Evolutionary conservation across 2,329 filamentous ascomycete genomes (phyloP).

Genomic region (Myriosclerotinia curreyana): DNA sequence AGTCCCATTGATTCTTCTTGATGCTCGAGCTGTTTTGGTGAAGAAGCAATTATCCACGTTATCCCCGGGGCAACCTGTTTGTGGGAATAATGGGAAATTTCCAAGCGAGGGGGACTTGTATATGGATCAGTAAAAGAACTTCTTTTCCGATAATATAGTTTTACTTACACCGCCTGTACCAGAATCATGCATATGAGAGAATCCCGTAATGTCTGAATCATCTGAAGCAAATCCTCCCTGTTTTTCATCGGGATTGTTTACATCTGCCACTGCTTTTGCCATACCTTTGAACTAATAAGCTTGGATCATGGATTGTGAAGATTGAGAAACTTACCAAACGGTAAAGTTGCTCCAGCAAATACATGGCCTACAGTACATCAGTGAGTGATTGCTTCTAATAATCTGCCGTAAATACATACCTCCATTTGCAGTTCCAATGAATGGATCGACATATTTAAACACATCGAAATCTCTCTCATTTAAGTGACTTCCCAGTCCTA

Average conservation of each 20-base stretch:
- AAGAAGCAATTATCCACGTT: slow-evolving; percentile 62
- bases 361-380: slow-evolving; percentile 44
- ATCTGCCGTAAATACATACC: slow-evolving; percentile 36
- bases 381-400: background rate
- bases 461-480: slow-evolving; percentile 37
- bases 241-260: slow-evolving; percentile 48
- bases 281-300: slow-evolving; percentile 42
- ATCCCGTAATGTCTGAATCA: slow-evolving; percentile 41
- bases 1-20: slow-evolving; percentile 44
- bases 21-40: slow-evolving; percentile 48
- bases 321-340: slow-evolving; percentile 44
- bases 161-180: slow-evolving; percentile 43
- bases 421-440: slow-evolving; percentile 55
- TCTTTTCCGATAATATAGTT: too few species aligned
- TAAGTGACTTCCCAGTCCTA: background rate
- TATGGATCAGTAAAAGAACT: slow-evolving; percentile 3
- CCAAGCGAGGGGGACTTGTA: slow-evolving; percentile 56
- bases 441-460: slow-evolving; percentile 47
- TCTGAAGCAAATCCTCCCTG: slow-evolving; percentile 55
- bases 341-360: slow-evolving; percentile 54
- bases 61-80: slow-evolving; percentile 58
- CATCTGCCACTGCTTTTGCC: slow-evolving; percentile 53
- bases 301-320: background rate
- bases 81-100: slow-evolving; percentile 71
- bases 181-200: slow-evolving; percentile 44